Conservation (phyloP, 2,329 filamentous ascomycete genomes). For the Ascochyta clinopodiicola region DNA sequence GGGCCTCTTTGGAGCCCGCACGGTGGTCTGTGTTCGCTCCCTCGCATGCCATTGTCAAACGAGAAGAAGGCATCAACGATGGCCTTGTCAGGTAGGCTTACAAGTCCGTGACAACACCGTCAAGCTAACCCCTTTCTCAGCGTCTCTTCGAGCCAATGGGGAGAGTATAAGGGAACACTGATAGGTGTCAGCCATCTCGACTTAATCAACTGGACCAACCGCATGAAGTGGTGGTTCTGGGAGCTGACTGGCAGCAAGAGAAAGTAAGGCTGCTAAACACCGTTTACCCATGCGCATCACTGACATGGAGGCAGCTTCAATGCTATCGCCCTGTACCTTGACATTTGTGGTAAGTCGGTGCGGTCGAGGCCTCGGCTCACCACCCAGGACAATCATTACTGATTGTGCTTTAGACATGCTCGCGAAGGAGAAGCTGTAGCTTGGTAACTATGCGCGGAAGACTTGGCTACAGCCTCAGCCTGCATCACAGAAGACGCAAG, state of each 20-base stretch:
- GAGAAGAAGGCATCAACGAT: constrained; percentile 66
- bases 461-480: not conserved
- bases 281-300: not conserved
- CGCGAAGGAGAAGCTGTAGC: constrained; percentile 45
- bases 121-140: constrained; percentile 32
- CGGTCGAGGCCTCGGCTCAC: not conserved
- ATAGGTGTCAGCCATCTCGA: constrained; percentile 70
- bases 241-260: constrained; percentile 62
- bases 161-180: constrained; percentile 67
- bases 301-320: constrained; percentile 61
- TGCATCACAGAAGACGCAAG: constrained; percentile 7
- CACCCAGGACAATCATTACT: not conserved
- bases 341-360: constrained; percentile 64
- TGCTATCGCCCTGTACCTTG: constrained; percentile 68
- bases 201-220: constrained; percentile 71
- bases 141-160: constrained; percentile 66
- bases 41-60: constrained; percentile 61
- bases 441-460: not conserved
- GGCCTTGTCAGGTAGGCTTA: constrained; percentile 62
- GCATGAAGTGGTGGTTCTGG: constrained; percentile 65
- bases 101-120: not conserved
- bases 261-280: constrained; percentile 48
- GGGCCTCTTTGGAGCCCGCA: constrained; percentile 62
- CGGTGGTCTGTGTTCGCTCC: constrained; percentile 64
- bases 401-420: constrained; percentile 41